Evolutionary conservation across 2,329 filamentous ascomycete genomes (phyloP), one percentile per base, ranked within the genome.

Genomic region (Pleochaeta shiraiana): DNA sequence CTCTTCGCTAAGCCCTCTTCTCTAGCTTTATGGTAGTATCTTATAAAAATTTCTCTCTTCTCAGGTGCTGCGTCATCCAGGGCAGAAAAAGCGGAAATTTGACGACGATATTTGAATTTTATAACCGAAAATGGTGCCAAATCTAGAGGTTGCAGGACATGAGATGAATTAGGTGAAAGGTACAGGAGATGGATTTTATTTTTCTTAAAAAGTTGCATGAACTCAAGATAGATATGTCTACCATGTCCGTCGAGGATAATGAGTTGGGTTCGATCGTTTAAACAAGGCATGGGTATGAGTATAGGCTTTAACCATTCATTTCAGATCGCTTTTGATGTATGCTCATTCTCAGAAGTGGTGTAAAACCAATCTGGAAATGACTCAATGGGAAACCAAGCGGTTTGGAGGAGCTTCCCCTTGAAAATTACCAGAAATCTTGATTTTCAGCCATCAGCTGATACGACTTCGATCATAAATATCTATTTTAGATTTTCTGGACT

Each of bases 171-270:
- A 47, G 21, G 11, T 33, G 37, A 24, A 43, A 45, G n/a, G 37
- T n/a, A 62, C 31, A 62, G 33, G 19, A 62, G 37, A 62, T 62
- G 30, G 31, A 62, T 62, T n/a, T 63, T 30, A 50, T 47, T 39
- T 47, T 63, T 30, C 33, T 63, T 31, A 63, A 21, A 45, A 30
- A 45, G 37, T 30, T 50, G n/a, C 19, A 45, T 63, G 21, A 63
- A 47, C 21, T 28, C 37, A 2, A 33, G 21, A 21, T 50, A 26
- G 24, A 21, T 50, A 63, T 63, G 21, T 11, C 61, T 63, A 28
- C 34, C n/a, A 47, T 63, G 61, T 7, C 61, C 37, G 26, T 63
- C 61, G 26, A 50, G 16, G 37, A 30, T n/a, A 12, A 62, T 21
- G 24, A 62, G n/a, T 39, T 45, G 30, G 37, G 28, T 62, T 39